Evolutionary conservation across 208 protist genomes (phyloP).

Genomic region (Porcisia hertigi): DNA sequence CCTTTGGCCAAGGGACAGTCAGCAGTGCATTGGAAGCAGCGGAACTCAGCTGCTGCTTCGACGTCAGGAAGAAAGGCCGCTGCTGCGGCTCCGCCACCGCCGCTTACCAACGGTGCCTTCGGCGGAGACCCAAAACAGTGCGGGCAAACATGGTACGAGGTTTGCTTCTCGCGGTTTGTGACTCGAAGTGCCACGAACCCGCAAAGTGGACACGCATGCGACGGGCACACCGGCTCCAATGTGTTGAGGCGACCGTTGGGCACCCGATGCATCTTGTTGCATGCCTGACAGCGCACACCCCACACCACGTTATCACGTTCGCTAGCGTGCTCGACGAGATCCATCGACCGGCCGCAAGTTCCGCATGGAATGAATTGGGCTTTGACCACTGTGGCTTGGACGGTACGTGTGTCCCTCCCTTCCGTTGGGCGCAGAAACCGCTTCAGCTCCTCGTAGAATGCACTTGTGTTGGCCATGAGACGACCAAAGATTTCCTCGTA

Average conservation of each 20-base stretch:
- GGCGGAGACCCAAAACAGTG: constrained; percentile 78
- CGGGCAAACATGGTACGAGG: constrained; percentile 75
- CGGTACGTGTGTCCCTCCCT: neutral
- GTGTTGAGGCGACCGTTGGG: constrained; percentile 58
- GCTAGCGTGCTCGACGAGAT: constrained; percentile 52
- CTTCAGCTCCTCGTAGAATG: constrained; percentile 59
- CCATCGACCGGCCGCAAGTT: constrained; percentile 47
- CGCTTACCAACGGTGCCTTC: constrained; percentile 1
- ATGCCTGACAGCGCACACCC: constrained; percentile 47
- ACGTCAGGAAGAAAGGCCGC: constrained; percentile 26
- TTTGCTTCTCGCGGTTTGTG: constrained; percentile 69
- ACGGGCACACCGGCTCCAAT: constrained; percentile 36
- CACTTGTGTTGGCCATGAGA: constrained; percentile 37
- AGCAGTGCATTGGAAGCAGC: constrained; percentile 86
- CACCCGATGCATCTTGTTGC: constrained; percentile 49
- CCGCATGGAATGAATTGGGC: constrained; percentile 49
- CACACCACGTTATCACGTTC: constrained; percentile 52
- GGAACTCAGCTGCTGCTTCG: constrained; percentile 60
- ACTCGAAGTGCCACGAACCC: constrained; percentile 65
- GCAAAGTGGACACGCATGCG: constrained; percentile 67
- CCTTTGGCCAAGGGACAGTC: constrained; percentile 81
- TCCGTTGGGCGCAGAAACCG: constrained; percentile 35
- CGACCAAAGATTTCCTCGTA: constrained; percentile 83
- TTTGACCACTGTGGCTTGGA: constrained; percentile 30
- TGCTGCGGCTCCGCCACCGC: neutral